Evolutionary conservation across 768 basidiomycete genomes (phyloP).

Genomic region (Holtermannia corniformis): DNA sequence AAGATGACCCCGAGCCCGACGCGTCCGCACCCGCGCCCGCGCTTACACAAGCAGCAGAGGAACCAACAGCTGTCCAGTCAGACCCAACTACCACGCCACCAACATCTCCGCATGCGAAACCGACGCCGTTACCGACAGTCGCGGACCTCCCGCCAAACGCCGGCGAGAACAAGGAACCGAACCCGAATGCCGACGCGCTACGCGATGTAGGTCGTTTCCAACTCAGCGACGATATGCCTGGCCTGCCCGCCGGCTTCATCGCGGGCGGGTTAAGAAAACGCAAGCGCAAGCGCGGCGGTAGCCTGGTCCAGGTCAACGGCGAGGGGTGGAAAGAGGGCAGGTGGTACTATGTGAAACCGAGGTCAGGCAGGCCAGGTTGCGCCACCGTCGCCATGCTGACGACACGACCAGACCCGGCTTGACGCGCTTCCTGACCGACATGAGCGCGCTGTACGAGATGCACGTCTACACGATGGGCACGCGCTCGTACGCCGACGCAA

Average conservation of each 20-base stretch:
- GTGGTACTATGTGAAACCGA: slow-evolving; percentile 95
- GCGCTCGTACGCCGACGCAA: slow-evolving; percentile 88
- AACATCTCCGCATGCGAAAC: not conserved
- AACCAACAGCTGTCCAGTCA: slow-evolving; percentile 17
- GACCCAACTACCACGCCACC: slow-evolving; percentile 6
- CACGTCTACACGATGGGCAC: slow-evolving; percentile 99
- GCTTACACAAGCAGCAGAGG: not conserved
- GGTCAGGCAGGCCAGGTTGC: slow-evolving; percentile 51
- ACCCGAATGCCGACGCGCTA: slow-evolving; percentile 87
- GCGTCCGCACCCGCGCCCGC: not conserved
- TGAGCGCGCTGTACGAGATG: slow-evolving; percentile 84
- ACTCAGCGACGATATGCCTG: slow-evolving; percentile 58
- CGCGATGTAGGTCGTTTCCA: slow-evolving; percentile 84
- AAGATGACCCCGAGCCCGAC: slow-evolving; percentile 20
- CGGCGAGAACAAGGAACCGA: slow-evolving; percentile 44
- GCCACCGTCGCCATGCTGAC: not conserved
- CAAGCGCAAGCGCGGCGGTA: slow-evolving; percentile 6
- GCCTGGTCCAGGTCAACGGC: slow-evolving; percentile 1
- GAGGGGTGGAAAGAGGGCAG: slow-evolving; percentile 53
- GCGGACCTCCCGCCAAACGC: slow-evolving; percentile 19
- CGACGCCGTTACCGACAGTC: not conserved
- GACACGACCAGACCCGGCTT: slow-evolving; percentile 60
- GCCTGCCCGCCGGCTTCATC: slow-evolving; percentile 38
- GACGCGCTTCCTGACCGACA: slow-evolving; percentile 60
- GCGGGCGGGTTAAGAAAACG: not conserved